Base-by-base conservation (phyloP, 2,329 filamentous ascomycete species). In the Penicillium digitatum region DNA sequence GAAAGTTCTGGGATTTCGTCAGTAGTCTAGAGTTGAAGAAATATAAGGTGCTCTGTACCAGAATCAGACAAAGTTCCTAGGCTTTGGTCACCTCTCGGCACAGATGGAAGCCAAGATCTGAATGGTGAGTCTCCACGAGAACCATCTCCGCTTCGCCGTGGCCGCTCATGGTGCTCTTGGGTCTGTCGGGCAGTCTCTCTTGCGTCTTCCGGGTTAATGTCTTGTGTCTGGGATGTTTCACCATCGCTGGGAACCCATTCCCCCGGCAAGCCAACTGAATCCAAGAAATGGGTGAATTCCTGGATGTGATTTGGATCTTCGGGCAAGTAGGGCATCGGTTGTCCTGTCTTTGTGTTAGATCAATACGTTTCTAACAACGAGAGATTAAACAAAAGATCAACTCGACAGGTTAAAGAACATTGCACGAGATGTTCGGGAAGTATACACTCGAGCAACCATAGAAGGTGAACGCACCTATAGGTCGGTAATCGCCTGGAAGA, bases 271-370 rank as follows among this genome's bases (percentile, higher is more conserved):
- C 67, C 67, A 42, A 72, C 69, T 0, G 69, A 72, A 54, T 71
- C 69, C 32, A 72, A 52, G 44, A 72, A 72, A 55, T 70, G 67
- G 1, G 69, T 69, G n/a, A 71, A 71, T 49, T 72, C 69, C 56
- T 72, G 69, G 16, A 71, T 71, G 51, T 71, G 69, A 24, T 70
- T 71, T 16, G 70, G 48, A 37, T 71, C 69, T 35, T 70, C 69
- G 0, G 68, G 66, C 8, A 70, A 45, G 44, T 70, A 72, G 16
- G 67, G 56, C 37, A 70, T 40, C 26, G 65, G 61, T 55, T 67
- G 61, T 24, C 62, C 69, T 71, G 49, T 5, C 11, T 31, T 29
- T 43, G 5, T 55, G 53, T 62, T 29, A 64, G 48, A 27, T 24
- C 9, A 22, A 18, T 32, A 10, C 4, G 32, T 32, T 18, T 44